Evolutionary conservation across 148 eudicot species (phyloP), one percentile per base, ranked within the genome.

Genomic region (Talinum fruticosum): DNA sequence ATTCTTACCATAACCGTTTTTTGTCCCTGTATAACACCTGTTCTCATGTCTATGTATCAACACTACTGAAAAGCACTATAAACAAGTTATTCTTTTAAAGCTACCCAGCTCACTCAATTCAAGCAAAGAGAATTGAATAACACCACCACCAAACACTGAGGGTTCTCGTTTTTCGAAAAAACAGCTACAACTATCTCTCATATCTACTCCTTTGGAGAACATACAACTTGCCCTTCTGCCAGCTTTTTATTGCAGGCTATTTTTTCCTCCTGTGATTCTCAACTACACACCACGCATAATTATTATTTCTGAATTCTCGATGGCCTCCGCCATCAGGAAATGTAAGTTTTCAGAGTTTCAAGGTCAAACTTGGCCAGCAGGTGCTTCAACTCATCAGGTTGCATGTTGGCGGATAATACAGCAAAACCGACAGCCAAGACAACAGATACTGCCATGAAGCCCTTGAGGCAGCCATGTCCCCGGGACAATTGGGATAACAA

Each of bases 401-500:
- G 76, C 44, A 80, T 26, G 73, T 53, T 78, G 19, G 78, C 85
- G 33, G 85, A 81, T 33, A 84, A 8, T 30, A 80, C 51, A 21
- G 84, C 88, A 69, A 75, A 62, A 62, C 66, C 61, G 32, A 86
- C 37, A 64, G 65, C 81, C 75, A 84, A 10, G 32, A 78, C 62
- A 21, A 36, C 13, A 19, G 72, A 68, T 19, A 68, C 10, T 1
- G 47, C 72, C 26, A 68, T 2, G 45, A 68, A 36, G 41, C 45
- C 47, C 76, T 87, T 88, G 75, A 83, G 12, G 73, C 88, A 84
- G 18, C 81, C 76, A 72, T 53, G 62, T 30, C 78, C 83, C 54
- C 80, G 79, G 45, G 90, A 86, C 45, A 91, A 54, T 69, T 59
- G 78, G 71, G 77, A 76, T 47, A 85, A 35, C 36, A 89, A 18